Conservation (phyloP, 2,329 filamentous ascomycete genomes). For the Dendryphion nanum region DNA sequence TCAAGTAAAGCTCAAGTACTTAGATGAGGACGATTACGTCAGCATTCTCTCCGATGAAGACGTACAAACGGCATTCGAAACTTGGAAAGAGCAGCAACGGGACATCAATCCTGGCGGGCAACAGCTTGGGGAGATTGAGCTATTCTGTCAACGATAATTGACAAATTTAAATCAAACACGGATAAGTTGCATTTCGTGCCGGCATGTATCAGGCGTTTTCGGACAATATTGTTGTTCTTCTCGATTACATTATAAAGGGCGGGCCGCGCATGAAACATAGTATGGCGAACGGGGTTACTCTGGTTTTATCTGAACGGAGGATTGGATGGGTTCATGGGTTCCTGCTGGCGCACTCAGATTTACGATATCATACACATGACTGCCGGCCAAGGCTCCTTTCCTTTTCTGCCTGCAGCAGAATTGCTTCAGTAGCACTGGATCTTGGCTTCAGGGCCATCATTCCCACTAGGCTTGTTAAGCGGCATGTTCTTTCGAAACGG, state of each 20-base stretch:
- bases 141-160: constrained; percentile 39
- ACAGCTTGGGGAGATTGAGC: constrained; percentile 82
- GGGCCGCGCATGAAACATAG: constrained; percentile 12
- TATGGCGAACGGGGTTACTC: constrained; percentile 15
- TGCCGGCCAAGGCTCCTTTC: constrained; percentile 3
- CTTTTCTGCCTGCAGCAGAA: neutral
- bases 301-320: constrained; percentile 2
- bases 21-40: constrained; percentile 90
- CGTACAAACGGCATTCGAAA: constrained; percentile 91
- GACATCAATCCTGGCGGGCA: constrained; percentile 59
- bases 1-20: constrained; percentile 82
- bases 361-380: constrained; percentile 2
- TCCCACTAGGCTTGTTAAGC: constrained; percentile 6
- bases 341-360: constrained; percentile 4
- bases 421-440: constrained; percentile 2
- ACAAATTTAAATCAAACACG: no score
- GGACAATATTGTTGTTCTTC: constrained; percentile 13
- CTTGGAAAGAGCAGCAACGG: constrained; percentile 78
- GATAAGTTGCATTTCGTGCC: constrained; percentile 2
- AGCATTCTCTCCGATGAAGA: constrained; percentile 95
- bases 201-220: constrained; percentile 7
- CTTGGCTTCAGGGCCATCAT: constrained; percentile 1
- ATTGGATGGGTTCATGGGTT: constrained; percentile 2
- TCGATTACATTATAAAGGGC: constrained; percentile 12
- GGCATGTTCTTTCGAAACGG: constrained; percentile 3